Evolutionary conservation across 1,139 yeast genomes (phyloP).

Genomic region (Diutina neorugosa): DNA sequence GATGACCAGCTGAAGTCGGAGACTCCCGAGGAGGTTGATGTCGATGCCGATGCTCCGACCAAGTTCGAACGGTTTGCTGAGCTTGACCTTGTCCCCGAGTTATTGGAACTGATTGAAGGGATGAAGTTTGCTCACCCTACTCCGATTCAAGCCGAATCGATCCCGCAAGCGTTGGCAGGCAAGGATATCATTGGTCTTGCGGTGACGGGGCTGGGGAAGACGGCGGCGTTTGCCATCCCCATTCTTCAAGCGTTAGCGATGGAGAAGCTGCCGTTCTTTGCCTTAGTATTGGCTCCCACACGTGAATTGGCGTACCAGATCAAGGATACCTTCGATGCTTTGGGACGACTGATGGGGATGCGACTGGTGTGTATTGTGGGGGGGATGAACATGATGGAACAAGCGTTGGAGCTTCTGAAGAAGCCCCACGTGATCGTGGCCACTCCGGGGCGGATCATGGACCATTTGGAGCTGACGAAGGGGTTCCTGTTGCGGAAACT

Average conservation of each 20-base stretch:
- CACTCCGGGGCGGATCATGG: conserved; percentile 85
- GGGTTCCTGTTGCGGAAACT: conserved; percentile 77
- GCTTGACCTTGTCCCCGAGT: conserved; percentile 63
- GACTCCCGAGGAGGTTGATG: conserved; percentile 6
- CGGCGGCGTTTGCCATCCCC: conserved; percentile 84
- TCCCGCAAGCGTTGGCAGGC: conserved; percentile 86
- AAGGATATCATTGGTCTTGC: conserved; percentile 75
- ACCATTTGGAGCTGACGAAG: conserved; percentile 88
- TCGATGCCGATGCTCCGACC: conserved; percentile 12
- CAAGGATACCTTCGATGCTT: conserved; percentile 87
- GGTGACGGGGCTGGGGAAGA: conserved; percentile 77
- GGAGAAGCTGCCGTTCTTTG: conserved; percentile 78
- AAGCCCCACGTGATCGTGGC: conserved; percentile 94
- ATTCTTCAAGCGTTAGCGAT: conserved; percentile 84
- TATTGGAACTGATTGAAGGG: conserved; percentile 64
- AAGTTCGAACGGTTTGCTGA: conserved; percentile 34
- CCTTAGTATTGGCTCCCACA: conserved; percentile 89
- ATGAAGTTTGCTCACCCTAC: conserved; percentile 63
- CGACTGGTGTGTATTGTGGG: conserved; percentile 84
- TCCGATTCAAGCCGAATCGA: conserved; percentile 84
- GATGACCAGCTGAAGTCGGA: conserved; percentile 4
- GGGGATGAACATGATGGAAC: conserved; percentile 98
- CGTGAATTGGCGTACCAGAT: conserved; percentile 96
- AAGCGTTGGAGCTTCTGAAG: conserved; percentile 83
- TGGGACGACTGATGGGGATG: conserved; percentile 85